Evolutionary conservation across 2,329 filamentous ascomycete genomes (phyloP).

Genomic region (Aspergillus ochraceoroseus): DNA sequence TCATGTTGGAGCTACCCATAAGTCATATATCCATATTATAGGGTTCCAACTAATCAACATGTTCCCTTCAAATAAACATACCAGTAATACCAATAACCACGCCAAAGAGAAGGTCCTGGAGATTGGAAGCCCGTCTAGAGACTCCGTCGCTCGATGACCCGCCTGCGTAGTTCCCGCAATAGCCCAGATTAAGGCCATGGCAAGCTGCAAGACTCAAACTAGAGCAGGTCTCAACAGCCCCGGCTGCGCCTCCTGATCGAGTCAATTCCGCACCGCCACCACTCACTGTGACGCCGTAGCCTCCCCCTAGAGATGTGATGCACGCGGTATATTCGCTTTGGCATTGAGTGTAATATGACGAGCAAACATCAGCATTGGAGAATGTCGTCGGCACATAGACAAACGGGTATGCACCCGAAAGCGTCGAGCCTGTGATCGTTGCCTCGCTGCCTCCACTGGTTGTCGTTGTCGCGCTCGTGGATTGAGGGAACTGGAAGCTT

Average conservation of each 20-base stretch:
- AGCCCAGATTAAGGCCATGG: slow-evolving; percentile 46
- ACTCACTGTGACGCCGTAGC: slow-evolving; percentile 50
- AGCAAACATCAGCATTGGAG: slow-evolving; percentile 48
- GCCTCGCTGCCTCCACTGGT: slow-evolving; percentile 21
- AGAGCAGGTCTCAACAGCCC: slow-evolving; percentile 44
- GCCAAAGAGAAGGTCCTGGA: slow-evolving; percentile 43
- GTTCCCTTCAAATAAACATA: slow-evolving; percentile 36
- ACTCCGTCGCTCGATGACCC: slow-evolving; percentile 27
- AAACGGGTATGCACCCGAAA: slow-evolving; percentile 51
- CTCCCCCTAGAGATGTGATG: slow-evolving; percentile 45
- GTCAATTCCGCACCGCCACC: slow-evolving; percentile 50
- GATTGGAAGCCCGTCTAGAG: slow-evolving; percentile 32
- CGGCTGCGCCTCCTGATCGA: slow-evolving; percentile 42
- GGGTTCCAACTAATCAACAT: neutral
- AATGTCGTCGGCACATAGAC: slow-evolving; percentile 52
- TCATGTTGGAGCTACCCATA: neutral
- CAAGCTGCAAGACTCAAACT: slow-evolving; percentile 47
- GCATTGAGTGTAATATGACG: slow-evolving; percentile 52
- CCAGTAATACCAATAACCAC: slow-evolving; percentile 46
- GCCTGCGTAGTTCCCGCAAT: slow-evolving; percentile 39
- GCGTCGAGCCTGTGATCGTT: slow-evolving; percentile 38
- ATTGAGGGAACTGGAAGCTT: slow-evolving; percentile 35
- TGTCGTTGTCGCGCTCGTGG: slow-evolving; percentile 28
- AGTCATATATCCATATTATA: slow-evolving; percentile 5
- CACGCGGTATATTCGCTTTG: slow-evolving; percentile 46